phyloP scores from a whole-genome alignment of 1,284 basidiomycete species.

The Heterobasidion annosum region DNA sequence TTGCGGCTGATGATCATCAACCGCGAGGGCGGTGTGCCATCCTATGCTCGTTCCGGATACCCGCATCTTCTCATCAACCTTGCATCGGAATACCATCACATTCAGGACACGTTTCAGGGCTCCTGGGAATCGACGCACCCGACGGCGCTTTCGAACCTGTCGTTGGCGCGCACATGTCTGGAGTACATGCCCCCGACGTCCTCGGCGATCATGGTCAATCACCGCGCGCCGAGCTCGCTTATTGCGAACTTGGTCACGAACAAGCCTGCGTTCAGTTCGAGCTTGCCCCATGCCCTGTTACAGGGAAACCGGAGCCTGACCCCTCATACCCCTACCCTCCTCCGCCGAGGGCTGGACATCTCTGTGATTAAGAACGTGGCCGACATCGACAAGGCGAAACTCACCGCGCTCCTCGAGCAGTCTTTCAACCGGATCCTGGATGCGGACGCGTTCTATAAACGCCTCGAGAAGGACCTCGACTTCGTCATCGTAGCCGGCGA shows the following conservation, averaged over 20 bases:
- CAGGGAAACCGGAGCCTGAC: slow-evolving; percentile 80
- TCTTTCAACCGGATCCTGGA: slow-evolving; percentile 80
- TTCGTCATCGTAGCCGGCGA: slow-evolving; percentile 95
- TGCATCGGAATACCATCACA: slow-evolving; percentile 80
- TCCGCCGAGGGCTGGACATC: slow-evolving; percentile 85
- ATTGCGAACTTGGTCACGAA: slow-evolving; percentile 99
- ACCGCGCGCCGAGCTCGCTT: slow-evolving; percentile 90
- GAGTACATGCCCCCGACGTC: slow-evolving; percentile 90
- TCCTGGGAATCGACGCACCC: slow-evolving; percentile 79
- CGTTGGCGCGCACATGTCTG: slow-evolving; percentile 85
- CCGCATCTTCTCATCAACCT: slow-evolving; percentile 97
- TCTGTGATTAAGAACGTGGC: slow-evolving; percentile 63
- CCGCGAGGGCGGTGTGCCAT: slow-evolving; percentile 94
- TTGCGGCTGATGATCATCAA: slow-evolving; percentile 97
- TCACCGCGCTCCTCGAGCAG: slow-evolving; percentile 79
- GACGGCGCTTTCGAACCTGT: slow-evolving; percentile 80
- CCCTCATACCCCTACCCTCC: slow-evolving; percentile 85
- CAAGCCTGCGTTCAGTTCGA: slow-evolving; percentile 93
- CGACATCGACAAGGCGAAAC: slow-evolving; percentile 68
- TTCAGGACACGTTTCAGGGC: slow-evolving; percentile 77
- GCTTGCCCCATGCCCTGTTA: slow-evolving; percentile 87
- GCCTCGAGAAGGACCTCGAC: slow-evolving; percentile 74
- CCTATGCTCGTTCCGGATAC: slow-evolving; percentile 89
- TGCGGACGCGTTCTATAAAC: slow-evolving; percentile 67
- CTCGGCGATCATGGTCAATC: slow-evolving; percentile 94